phyloP scores from a whole-genome alignment of 2,329 filamentous ascomycete species.

The Parastagonospora nodorum region DNA sequence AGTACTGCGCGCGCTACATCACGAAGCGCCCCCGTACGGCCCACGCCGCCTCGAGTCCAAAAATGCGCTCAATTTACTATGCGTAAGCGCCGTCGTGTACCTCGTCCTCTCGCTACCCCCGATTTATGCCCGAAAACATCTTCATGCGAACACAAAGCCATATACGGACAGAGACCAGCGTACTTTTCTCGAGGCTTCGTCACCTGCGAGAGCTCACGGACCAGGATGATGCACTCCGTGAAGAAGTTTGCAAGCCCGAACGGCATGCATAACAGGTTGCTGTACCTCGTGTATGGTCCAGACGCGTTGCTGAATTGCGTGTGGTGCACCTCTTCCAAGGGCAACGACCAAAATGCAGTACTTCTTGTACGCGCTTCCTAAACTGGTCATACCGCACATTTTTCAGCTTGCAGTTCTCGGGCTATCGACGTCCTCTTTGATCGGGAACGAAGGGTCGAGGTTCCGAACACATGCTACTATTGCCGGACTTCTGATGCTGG shows the following conservation, averaged over 20 bases:
- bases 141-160: constrained; percentile 79
- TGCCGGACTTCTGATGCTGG: constrained; percentile 62
- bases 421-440: constrained; percentile 72
- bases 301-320: constrained; percentile 73
- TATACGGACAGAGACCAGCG: constrained; percentile 81
- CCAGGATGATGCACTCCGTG: constrained; percentile 68
- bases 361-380: constrained; percentile 79
- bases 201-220: constrained; percentile 63
- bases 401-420: constrained; percentile 75
- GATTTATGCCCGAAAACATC: constrained; percentile 77
- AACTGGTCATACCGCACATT: constrained; percentile 77
- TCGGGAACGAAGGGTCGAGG: constrained; percentile 64
- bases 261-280: constrained; percentile 68
- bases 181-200: constrained; percentile 78
- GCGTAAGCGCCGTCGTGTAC: constrained; percentile 58
- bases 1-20: constrained; percentile 55
- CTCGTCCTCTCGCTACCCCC: constrained; percentile 70
- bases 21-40: constrained; percentile 56
- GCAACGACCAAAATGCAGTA: constrained; percentile 72
- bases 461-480: constrained; percentile 77
- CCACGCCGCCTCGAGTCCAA: constrained; percentile 60
- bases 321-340: constrained; percentile 70
- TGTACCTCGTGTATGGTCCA: constrained; percentile 85
- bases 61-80: constrained; percentile 66
- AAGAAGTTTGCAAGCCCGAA: constrained; percentile 59